Conservation (phyloP, 352 stramenopile genomes). For the Globisporangium orthogonon region DNA sequence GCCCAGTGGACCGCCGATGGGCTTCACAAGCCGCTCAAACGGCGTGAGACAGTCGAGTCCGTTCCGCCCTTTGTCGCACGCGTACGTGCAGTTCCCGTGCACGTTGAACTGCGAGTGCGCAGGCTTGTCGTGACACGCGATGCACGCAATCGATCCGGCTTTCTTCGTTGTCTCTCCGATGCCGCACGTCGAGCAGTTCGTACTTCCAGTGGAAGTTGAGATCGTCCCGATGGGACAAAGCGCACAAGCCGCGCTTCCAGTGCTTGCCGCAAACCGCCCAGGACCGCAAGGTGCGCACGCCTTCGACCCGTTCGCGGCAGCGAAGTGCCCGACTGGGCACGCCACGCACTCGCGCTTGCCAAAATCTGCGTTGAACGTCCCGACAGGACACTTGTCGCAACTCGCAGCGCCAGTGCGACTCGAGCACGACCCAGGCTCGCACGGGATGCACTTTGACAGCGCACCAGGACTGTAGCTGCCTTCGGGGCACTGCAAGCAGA, state of each 20-base stretch:
- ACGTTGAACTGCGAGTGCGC: conserved; percentile 73
- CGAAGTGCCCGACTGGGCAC: conserved; percentile 58
- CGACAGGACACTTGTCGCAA: conserved; percentile 45
- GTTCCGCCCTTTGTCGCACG: conserved; percentile 71
- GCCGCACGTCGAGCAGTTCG: conserved; percentile 65
- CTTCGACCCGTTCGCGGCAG: conserved; percentile 33
- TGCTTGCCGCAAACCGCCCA: conserved; percentile 39
- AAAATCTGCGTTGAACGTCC: conserved; percentile 67
- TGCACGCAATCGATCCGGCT: conserved; percentile 41
- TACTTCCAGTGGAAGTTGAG: conserved; percentile 32
- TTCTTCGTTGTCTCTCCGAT: conserved; percentile 65
- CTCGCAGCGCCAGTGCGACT: conserved; percentile 30
- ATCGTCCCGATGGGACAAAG: conserved; percentile 61
- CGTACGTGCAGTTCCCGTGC: conserved; percentile 72
- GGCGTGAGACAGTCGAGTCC: conserved; percentile 77
- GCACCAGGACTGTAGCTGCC: conserved; percentile 55
- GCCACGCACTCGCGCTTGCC: conserved; percentile 50
- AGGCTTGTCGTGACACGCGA: conserved; percentile 50
- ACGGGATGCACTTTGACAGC: conserved; percentile 58
- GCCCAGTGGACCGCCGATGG: conserved; percentile 65
- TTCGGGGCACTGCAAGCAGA: conserved; percentile 58
- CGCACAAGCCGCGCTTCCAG: conserved; percentile 39
- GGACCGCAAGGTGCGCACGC: conserved; percentile 50
- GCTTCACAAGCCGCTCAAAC: conserved; percentile 77
- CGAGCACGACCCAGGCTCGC: conserved; percentile 59